These are phyloP conservation scores for Lophiostoma macrostomum DNA, from an alignment of 495 filamentous ascomycete genomes.

Conservation along the genomic window DNA sequence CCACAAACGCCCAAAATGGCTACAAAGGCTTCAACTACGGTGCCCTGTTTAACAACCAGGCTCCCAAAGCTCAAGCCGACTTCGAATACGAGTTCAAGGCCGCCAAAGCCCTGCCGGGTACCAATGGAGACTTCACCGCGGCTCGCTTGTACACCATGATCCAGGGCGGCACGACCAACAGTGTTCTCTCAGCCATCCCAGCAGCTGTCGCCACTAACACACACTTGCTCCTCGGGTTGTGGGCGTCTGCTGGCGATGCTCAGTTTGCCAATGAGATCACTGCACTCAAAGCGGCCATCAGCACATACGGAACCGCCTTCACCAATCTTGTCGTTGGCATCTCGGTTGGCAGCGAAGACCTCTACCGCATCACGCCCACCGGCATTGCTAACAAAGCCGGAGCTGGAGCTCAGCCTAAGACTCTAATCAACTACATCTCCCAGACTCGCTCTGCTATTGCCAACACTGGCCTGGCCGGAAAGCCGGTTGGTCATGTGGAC, in stretches of 20 bases:
- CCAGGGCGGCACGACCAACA: constrained; percentile 57
- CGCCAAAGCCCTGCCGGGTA: constrained; percentile 66
- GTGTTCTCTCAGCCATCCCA: constrained; percentile 66
- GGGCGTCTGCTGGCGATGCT: constrained; percentile 66
- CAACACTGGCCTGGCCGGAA: constrained; percentile 54
- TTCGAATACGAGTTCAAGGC: constrained; percentile 68
- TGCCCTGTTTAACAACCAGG: constrained; percentile 56
- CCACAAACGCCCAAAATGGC: constrained; percentile 37
- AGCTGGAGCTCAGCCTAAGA: constrained; percentile 56
- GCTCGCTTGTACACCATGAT: constrained; percentile 66
- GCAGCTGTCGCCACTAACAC: constrained; percentile 74
- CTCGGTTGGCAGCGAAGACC: constrained; percentile 86
- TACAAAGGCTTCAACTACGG: constrained; percentile 83
- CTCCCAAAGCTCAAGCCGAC: constrained; percentile 59
- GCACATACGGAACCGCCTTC: constrained; percentile 60
- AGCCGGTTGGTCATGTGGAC: constrained; percentile 79
- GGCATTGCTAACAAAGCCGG: constrained; percentile 54
- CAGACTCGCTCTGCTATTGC: constrained; percentile 57
- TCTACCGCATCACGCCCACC: constrained; percentile 72
- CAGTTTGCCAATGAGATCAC: constrained; percentile 64
- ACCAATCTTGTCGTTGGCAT: constrained; percentile 70
- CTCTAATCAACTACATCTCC: constrained; percentile 63
- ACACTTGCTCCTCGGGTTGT: constrained; percentile 71
- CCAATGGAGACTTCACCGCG: constrained; percentile 66
- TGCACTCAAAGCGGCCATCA: constrained; percentile 63